Base-by-base conservation (phyloP, 2,329 filamentous ascomycete species). In the Nigrograna mackinnonii region DNA sequence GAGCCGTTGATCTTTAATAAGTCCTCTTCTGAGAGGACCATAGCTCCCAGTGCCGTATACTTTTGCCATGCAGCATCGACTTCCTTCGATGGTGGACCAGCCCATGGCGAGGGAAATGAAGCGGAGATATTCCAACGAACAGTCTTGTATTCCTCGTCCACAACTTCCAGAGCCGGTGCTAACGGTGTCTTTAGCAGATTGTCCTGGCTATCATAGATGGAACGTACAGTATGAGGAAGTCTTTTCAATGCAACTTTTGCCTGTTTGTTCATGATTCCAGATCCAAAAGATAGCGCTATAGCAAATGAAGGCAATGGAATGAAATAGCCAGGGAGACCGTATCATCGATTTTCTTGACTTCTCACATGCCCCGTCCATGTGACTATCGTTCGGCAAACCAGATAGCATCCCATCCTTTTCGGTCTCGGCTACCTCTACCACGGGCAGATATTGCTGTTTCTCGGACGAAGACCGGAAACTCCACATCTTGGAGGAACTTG, bases 371-470 rank as follows among this genome's bases (percentile, higher is more conserved):
- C 16, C 9, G 9, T 14, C 11, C 9, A 13, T 17, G 31, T 33
- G 31, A 14, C 13, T 9, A 9, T 4, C 31, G 16, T 13, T 33
- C 16, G 31, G 16, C 31, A 9, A 9, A 17, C 31, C 16, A 12
- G 31, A 33, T 33, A 33, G 11, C 31, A 33, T 33, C 13, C 31
- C 31, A 33, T 33, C 31, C 16, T 11, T 33, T 33, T 33, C 31
- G 18, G 31, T 14, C 9, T 33, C 31, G 11, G 31, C n/a, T 9
- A 13, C 16, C 18, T 33, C 31, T 33, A 17, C 31, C 9, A 33
- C 31, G n/a, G 31, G 31, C 11, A 33, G 16, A 33, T 33, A 33
- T 33, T 9, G 11, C 16, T 33, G 11, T 17, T 33, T 33, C 31
- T 17, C 31, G 9, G n/a, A n/a, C 24, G 24, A 28, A 9, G 31